These are phyloP conservation scores for Epichloe sibirici DNA, from an alignment of 2,329 filamentous ascomycete genomes.

Conservation along the genomic window DNA sequence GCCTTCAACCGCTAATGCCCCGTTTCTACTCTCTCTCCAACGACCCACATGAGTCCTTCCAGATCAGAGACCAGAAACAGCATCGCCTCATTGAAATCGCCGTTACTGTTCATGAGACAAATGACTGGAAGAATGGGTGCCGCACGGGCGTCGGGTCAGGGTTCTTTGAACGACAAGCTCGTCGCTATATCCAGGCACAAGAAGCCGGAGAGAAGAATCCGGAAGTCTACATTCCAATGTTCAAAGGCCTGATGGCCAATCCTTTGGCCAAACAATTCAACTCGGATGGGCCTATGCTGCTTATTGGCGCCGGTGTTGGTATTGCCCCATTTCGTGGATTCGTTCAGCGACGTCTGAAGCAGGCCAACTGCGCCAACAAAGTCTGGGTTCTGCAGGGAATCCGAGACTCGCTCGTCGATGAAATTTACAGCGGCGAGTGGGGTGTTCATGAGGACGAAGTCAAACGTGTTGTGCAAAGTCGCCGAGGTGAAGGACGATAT, in stretches of 20 bases:
- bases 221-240: conserved; percentile 82
- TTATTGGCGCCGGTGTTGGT: conserved; percentile 92
- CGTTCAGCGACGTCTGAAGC: conserved; percentile 85
- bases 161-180: conserved; percentile 80
- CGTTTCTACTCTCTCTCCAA: conserved; percentile 97
- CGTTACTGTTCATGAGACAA: conserved; percentile 84
- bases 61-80: conserved; percentile 53
- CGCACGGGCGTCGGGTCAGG: conserved; percentile 85
- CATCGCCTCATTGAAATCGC: conserved; percentile 86
- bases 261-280: conserved; percentile 86
- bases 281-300: conserved; percentile 89
- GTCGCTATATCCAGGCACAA: conserved; percentile 57
- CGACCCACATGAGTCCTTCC: conserved; percentile 70
- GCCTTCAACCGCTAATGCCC: conserved; percentile 83
- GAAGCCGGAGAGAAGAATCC: conserved; percentile 40
- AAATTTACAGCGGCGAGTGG: conserved; percentile 94
- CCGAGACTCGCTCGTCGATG: conserved; percentile 86
- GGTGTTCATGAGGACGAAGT: conserved; percentile 83
- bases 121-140: conserved; percentile 59
- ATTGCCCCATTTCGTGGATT: conserved; percentile 97
- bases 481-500: conserved; percentile 69
- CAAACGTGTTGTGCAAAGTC: conserved; percentile 69
- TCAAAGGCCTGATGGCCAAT: conserved; percentile 96
- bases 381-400: conserved; percentile 94
- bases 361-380: conserved; percentile 93